phyloP scores from a whole-genome alignment of 208 protist species.

The Wallacemonas sp. region DNA sequence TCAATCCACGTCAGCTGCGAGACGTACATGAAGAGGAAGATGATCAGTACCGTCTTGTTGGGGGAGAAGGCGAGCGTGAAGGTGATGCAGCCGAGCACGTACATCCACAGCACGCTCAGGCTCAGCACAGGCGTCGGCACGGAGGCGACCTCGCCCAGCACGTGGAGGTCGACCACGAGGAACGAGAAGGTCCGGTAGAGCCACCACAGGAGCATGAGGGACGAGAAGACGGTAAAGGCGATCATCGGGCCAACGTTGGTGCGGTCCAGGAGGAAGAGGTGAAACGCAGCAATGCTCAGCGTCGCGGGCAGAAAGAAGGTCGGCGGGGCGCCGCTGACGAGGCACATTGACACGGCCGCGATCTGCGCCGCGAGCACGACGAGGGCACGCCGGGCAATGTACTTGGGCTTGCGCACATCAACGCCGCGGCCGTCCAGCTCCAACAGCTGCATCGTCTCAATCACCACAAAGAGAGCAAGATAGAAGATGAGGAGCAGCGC shows the following conservation, averaged over 20 bases:
- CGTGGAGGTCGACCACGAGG: conserved; percentile 79
- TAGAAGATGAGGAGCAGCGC: conserved; percentile 65
- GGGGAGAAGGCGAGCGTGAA: conserved; percentile 74
- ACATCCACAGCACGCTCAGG: conserved; percentile 71
- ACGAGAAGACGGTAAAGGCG: conserved; percentile 78
- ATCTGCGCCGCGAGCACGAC: conserved; percentile 45
- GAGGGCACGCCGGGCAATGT: conserved; percentile 20
- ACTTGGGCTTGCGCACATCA: conserved; percentile 18
- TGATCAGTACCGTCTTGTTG: conserved; percentile 44
- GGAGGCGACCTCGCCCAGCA: conserved; percentile 69
- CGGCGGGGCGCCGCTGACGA: conserved; percentile 43
- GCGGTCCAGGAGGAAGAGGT: conserved; percentile 82
- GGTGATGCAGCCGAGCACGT: conserved; percentile 79
- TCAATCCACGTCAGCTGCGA: conserved; percentile 77
- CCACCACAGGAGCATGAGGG: conserved; percentile 84
- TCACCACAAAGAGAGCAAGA: conserved; percentile 44
- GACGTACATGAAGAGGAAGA: conserved; percentile 68
- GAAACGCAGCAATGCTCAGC: conserved; percentile 61
- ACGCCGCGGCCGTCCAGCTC: conserved; percentile 53
- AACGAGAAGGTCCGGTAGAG: conserved; percentile 90
- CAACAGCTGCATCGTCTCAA: conserved; percentile 54
- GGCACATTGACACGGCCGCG: conserved; percentile 44
- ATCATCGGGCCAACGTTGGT: conserved; percentile 62
- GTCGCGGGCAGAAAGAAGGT: conserved; percentile 56
- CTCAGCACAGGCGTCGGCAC: conserved; percentile 66